Conservation (phyloP, 805 yeast genomes). For the Ascoidea rubescens region DNA sequence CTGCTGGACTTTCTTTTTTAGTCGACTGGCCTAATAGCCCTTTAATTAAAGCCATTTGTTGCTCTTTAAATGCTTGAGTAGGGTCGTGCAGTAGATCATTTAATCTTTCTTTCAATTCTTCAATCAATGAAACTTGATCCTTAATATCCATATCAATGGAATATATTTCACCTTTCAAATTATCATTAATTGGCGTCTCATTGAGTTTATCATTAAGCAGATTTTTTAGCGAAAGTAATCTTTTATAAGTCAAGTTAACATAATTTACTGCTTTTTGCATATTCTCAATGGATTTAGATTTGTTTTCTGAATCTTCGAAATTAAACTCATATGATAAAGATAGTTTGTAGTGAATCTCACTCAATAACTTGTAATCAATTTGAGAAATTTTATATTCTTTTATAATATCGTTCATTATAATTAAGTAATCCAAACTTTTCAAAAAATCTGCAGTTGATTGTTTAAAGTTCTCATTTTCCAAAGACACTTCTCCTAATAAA, state of each 20-base stretch:
- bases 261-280: conserved; percentile 37
- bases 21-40: conserved; percentile 40
- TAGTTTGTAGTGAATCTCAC: conserved; percentile 72
- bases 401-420: conserved; percentile 24
- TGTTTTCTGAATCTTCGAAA: conserved; percentile 29
- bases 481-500: conserved; percentile 75
- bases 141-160: conserved; percentile 21
- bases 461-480: conserved; percentile 77
- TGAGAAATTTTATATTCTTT: conserved; percentile 29
- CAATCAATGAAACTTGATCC: conserved; percentile 28
- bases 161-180: conserved; percentile 13
- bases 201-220: too few relatives aligned
- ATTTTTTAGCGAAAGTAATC: conserved; percentile 13
- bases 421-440: conserved; percentile 25
- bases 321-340: conserved; percentile 68
- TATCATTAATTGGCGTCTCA: too few relatives aligned
- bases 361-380: conserved; percentile 38
- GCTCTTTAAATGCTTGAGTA: conserved; percentile 30
- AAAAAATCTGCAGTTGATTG: conserved; percentile 66
- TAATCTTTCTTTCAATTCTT: conserved; percentile 41
- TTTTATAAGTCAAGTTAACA: conserved; percentile 17
- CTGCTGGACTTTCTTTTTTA: conserved; percentile 10
- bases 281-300: conserved; percentile 38
- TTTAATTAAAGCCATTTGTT: conserved; percentile 37
- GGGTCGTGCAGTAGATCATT: conserved; percentile 42